These are phyloP conservation scores for Endocalyx cinctus DNA, from an alignment of 2,329 filamentous ascomycete species.

Conservation along the genomic window DNA sequence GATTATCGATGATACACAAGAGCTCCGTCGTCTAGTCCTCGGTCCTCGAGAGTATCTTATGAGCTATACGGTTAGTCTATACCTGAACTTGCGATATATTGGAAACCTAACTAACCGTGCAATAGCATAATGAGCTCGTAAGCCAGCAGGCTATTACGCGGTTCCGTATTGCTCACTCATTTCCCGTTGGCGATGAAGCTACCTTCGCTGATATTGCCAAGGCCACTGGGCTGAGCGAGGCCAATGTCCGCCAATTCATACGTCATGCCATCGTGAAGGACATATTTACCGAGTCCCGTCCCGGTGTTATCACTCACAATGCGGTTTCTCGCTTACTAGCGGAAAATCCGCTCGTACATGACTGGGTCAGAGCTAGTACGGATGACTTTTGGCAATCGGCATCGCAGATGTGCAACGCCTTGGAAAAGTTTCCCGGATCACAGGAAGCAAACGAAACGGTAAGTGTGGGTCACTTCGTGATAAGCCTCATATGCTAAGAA, in stretches of 20 bases:
- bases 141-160: conserved; percentile 20
- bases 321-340: conserved; percentile 14
- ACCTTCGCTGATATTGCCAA: conserved; percentile 18
- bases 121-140: conserved; percentile 20
- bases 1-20: no score
- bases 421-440: conserved; percentile 12
- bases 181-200: conserved; percentile 15
- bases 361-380: conserved; percentile 13
- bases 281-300: conserved; percentile 13
- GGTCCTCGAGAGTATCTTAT: no score
- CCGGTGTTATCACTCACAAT: conserved; percentile 14
- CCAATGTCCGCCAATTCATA: conserved; percentile 12
- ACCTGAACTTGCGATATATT: no score
- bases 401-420: conserved; percentile 12
- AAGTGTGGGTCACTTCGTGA: not conserved
- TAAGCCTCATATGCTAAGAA: not conserved
- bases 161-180: conserved; percentile 16
- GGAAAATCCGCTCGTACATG: conserved; percentile 13
- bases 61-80: no score
- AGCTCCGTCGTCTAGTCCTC: no score
- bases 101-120: no score
- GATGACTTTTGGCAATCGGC: conserved; percentile 18
- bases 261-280: conserved; percentile 10
- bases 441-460: conserved; percentile 16
- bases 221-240: conserved; percentile 10